Conservation (phyloP, 2,329 filamentous ascomycete species). For the Aureobasidium uvarum region DNA sequence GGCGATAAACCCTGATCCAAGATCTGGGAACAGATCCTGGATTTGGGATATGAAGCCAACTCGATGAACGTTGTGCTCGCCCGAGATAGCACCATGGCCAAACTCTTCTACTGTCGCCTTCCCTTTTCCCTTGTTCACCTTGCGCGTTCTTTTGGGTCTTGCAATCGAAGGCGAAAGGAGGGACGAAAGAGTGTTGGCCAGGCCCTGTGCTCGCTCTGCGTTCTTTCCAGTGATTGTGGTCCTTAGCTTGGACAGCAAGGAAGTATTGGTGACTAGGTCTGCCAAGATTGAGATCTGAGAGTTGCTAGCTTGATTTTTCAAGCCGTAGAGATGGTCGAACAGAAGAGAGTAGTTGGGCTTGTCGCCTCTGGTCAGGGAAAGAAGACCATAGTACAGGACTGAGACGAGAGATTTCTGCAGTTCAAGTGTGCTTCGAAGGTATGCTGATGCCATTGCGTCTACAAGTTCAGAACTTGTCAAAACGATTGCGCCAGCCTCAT, state of each 20-base stretch:
- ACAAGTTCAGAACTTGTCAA: constrained; percentile 85
- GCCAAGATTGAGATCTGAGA: constrained; percentile 68
- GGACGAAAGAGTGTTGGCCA: constrained; percentile 59
- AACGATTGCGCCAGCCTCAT: constrained; percentile 59
- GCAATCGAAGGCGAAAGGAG: constrained; percentile 58
- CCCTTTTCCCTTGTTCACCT: constrained; percentile 66
- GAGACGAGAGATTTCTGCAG: constrained; percentile 68
- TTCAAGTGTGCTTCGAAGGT: constrained; percentile 59
- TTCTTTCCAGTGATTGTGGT: constrained; percentile 54
- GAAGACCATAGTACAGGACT: constrained; percentile 71
- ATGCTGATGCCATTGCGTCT: constrained; percentile 69
- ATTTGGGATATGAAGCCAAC: constrained; percentile 85
- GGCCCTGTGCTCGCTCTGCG: constrained; percentile 57
- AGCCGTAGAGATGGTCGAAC: constrained; percentile 76
- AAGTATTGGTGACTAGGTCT: constrained; percentile 77
- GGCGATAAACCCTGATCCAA: constrained; percentile 79
- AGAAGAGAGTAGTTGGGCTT: constrained; percentile 71
- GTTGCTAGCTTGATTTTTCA: constrained; percentile 69
- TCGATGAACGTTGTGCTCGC: constrained; percentile 68
- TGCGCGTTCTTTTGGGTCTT: constrained; percentile 53
- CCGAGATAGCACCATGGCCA: constrained; percentile 39
- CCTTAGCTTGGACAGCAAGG: constrained; percentile 64
- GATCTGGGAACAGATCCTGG: constrained; percentile 88
- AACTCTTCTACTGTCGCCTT: constrained; percentile 38
- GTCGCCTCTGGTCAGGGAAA: constrained; percentile 65